Evolutionary conservation across 2,329 filamentous ascomycete species (phyloP).

Genomic region (Leptographium galeiforme): DNA sequence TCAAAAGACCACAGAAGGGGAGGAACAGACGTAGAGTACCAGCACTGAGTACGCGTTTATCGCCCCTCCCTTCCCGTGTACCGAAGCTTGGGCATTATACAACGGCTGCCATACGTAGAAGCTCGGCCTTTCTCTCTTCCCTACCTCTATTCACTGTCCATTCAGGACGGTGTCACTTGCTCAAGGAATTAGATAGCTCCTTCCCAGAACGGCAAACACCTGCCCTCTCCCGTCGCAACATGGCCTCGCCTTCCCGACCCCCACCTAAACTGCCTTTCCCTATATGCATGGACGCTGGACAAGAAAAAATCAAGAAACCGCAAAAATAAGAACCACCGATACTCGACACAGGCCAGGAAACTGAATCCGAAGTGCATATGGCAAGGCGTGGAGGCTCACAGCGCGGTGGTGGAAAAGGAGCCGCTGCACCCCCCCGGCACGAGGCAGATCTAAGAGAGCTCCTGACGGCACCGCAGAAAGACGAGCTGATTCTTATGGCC

Average conservation of each 20-base stretch:
- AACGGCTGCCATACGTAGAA: not conserved
- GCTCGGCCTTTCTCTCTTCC: not conserved
- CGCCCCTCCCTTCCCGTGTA: not conserved
- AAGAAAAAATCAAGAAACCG: not conserved
- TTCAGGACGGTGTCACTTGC: not conserved
- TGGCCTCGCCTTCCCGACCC: not conserved
- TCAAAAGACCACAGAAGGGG: not conserved
- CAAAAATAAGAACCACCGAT: not conserved
- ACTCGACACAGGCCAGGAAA: not conserved
- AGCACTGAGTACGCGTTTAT: not conserved
- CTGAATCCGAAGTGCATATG: conserved; percentile 3
- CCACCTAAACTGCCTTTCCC: not conserved
- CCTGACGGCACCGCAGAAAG: conserved; percentile 33
- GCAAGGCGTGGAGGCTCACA: conserved; percentile 6
- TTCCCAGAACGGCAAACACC: not conserved
- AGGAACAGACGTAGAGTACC: not conserved
- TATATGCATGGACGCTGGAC: not conserved
- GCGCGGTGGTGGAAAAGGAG: conserved; percentile 3
- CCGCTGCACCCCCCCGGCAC: conserved; percentile 20
- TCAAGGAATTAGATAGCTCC: not conserved
- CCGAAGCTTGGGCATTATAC: not conserved
- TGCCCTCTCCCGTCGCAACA: not conserved
- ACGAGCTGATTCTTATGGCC: conserved; percentile 38
- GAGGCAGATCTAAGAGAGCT: conserved; percentile 38
- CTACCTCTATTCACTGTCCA: not conserved